Evolutionary conservation across 495 filamentous ascomycete species (phyloP).

Genomic region (Penicillium silybi): DNA sequence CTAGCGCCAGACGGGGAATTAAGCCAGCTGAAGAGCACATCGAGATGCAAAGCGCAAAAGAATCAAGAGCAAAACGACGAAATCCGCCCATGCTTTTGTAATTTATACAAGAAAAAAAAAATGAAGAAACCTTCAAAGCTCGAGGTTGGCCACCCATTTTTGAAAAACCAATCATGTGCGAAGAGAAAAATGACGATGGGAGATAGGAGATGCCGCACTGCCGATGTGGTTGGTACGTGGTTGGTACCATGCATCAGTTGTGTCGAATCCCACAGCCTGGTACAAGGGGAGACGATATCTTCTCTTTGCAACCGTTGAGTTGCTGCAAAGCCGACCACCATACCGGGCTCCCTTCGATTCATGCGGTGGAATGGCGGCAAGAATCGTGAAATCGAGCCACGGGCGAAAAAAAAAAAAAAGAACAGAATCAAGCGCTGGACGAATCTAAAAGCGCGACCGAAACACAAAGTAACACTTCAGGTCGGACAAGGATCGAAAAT

Average conservation of each 20-base stretch:
- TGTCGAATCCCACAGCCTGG: slow-evolving; percentile 5
- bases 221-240: no score
- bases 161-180: slow-evolving; percentile 14
- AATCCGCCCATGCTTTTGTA: slow-evolving; percentile 44
- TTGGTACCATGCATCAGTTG: slow-evolving; percentile 2
- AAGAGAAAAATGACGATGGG: slow-evolving; percentile 1
- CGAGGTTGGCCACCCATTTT: slow-evolving; percentile 14
- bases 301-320: not conserved
- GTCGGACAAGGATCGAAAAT: slow-evolving; percentile 10
- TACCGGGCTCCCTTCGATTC: not conserved
- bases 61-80: slow-evolving; percentile 25
- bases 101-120: slow-evolving; percentile 32
- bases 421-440: slow-evolving; percentile 9
- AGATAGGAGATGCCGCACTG: not conserved
- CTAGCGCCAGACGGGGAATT: slow-evolving; percentile 18
- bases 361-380: not conserved
- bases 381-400: not conserved
- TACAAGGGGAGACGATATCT: not conserved
- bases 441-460: slow-evolving; percentile 24
- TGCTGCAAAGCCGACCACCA: not conserved
- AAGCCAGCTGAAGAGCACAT: slow-evolving; percentile 17
- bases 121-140: slow-evolving; percentile 8
- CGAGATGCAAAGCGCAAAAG: slow-evolving; percentile 19
- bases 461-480: slow-evolving; percentile 8
- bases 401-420: not conserved